These are phyloP conservation scores for Mycena sp. DNA, from an alignment of 1,284 basidiomycete genomes.

Conservation along the genomic window DNA sequence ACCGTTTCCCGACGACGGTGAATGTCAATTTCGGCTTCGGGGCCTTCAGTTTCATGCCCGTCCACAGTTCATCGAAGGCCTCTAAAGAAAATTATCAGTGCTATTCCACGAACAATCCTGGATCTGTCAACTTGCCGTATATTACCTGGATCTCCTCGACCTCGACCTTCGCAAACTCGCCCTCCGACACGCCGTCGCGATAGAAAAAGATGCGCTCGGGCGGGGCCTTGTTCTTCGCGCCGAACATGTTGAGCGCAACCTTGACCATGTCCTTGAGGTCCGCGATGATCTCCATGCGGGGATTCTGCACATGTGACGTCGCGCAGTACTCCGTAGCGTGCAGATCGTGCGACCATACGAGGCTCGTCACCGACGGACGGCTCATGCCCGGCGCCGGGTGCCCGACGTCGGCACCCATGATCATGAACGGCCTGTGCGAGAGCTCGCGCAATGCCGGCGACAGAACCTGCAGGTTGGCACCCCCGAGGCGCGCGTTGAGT, in stretches of 20 bases:
- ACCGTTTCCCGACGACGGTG: constrained; percentile 52
- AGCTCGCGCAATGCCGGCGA: constrained; percentile 36
- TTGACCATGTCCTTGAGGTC: constrained; percentile 53
- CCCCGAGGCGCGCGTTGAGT: constrained; percentile 53
- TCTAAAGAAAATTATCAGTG: constrained; percentile 12
- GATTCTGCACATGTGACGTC: constrained; percentile 52
- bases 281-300: constrained; percentile 61
- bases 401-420: constrained; percentile 53
- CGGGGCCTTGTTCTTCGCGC: not conserved
- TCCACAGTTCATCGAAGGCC: constrained; percentile 21
- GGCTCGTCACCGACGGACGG: constrained; percentile 48
- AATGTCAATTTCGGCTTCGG: constrained; percentile 43
- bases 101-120: not conserved
- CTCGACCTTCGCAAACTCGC: constrained; percentile 45
- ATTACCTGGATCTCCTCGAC: constrained; percentile 40
- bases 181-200: constrained; percentile 45
- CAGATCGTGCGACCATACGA: constrained; percentile 49
- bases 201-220: constrained; percentile 16
- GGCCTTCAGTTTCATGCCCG: not conserved
- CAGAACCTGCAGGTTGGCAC: constrained; percentile 43
- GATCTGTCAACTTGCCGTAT: constrained; percentile 33
- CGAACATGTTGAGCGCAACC: constrained; percentile 44
- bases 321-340: constrained; percentile 46
- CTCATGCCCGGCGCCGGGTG: constrained; percentile 48
- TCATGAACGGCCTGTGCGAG: constrained; percentile 40